Evolutionary conservation across 768 basidiomycete genomes (phyloP), one percentile per base, ranked within the genome.

Genomic region (Inosperma sp.): DNA sequence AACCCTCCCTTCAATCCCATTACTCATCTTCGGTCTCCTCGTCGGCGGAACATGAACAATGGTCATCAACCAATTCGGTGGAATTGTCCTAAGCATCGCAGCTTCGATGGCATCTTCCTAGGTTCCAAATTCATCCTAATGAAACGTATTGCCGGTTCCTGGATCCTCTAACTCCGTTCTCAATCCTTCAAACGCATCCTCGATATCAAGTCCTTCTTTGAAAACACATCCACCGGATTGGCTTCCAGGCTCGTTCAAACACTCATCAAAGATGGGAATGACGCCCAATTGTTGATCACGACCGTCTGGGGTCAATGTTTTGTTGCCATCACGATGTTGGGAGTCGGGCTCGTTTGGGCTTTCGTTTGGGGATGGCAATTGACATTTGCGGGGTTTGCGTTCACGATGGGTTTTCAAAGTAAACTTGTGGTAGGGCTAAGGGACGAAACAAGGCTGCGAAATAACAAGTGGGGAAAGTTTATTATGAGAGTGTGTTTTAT

Each of bases 121-220:
- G 87, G 86, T 4, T 63, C 81, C 57, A 92, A 93, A 69, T 91
- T 83, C 69, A 82, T 84, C 66, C 57, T 86, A 48, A 86, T 97
- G 77, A 89, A 95, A 68, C 77, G 72, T 7, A 23, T 30, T 19
- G 34, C 22, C 17, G 97, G 93, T 94, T 78, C 87, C 23, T 81
- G 79, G 6, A 58, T 62, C 21, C n/a, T n/a, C n/a, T n/a, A n/a
- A n/a, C 63, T 96, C 30, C 83, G 95, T 19, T 65, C 71, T 10
- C 55, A 52, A 1, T 80, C 80, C 2, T 84, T 84, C 61, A 59
- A 59, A 5, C 76, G 71, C 26, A 72, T 96, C n/a, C 69, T 97
- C 31, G 93, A 95, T 65, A 90, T 95, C 66, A 93, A 88, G 68
- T 64, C 75, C 29, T 99, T 84, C 81, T 97, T 95, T 65, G 94